Evolutionary conservation across 176 grass and related monocot genomes (phyloP).

Genomic region (Chloris gayana): DNA sequence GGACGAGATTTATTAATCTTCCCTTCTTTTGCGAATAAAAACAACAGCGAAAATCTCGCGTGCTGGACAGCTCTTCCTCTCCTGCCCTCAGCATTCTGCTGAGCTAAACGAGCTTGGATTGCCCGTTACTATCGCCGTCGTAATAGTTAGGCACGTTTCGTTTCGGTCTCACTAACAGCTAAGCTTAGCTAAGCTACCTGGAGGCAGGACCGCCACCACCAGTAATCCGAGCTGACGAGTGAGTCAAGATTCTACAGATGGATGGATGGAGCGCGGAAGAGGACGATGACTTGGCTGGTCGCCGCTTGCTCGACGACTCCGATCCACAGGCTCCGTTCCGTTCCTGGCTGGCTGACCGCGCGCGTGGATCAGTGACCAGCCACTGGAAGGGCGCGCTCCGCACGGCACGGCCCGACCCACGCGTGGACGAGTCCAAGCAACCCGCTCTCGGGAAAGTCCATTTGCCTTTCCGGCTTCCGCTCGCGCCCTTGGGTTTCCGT

Average conservation of each 20-base stretch:
- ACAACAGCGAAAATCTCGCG: neutral
- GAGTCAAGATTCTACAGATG: neutral
- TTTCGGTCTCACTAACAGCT: neutral
- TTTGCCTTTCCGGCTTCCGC: no score
- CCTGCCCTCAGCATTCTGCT: neutral
- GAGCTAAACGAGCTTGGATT: neutral
- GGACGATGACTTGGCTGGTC: constrained; percentile 10
- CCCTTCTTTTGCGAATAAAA: neutral
- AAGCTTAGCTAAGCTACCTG: neutral
- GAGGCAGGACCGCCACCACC: neutral
- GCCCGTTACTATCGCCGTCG: neutral
- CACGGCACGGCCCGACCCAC: neutral
- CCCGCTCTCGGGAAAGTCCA: no score
- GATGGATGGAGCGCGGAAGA: neutral
- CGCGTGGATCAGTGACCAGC: neutral
- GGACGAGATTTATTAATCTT: neutral
- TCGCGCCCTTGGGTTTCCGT: neutral
- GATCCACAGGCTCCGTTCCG: neutral
- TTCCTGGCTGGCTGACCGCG: neutral
- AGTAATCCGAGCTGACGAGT: neutral
- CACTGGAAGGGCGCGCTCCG: neutral
- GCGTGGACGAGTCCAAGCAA: constrained; percentile 13
- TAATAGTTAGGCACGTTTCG: neutral
- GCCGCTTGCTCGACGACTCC: neutral
- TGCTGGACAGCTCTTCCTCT: neutral